Conservation (phyloP, 2,329 filamentous ascomycete species). For the Penicillium sp. region DNA sequence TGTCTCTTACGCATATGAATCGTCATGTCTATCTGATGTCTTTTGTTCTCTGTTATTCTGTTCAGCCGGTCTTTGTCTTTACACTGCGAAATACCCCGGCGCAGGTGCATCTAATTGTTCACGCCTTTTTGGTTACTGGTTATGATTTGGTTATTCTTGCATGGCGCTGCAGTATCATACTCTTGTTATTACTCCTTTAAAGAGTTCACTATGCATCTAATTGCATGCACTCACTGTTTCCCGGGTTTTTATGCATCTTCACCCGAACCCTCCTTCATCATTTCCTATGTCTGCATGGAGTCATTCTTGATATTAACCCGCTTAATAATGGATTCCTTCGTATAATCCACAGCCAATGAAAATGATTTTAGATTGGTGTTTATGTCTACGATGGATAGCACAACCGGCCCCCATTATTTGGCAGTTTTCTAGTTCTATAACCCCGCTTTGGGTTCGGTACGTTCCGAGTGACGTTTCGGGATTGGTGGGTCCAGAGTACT, state of each 20-base stretch:
- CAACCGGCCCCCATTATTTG: no score
- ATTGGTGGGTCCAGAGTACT: no score
- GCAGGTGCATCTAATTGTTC: slow-evolving; percentile 18
- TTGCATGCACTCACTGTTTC: not conserved
- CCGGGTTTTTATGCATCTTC: not conserved
- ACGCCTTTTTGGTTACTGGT: not conserved
- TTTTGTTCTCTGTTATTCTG: slow-evolving; percentile 12
- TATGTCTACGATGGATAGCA: no score
- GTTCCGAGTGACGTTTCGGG: no score
- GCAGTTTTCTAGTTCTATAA: no score
- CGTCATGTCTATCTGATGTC: slow-evolving; percentile 5
- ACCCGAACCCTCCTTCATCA: not conserved
- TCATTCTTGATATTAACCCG: not conserved
- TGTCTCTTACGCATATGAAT: slow-evolving; percentile 9
- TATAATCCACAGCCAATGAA: not conserved
- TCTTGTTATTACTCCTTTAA: not conserved
- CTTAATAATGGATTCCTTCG: not conserved
- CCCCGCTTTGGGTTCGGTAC: no score
- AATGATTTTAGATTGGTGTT: no score
- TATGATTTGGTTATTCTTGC: not conserved
- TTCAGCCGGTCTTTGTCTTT: slow-evolving; percentile 20
- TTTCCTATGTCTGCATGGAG: not conserved
- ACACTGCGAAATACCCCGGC: slow-evolving; percentile 30
- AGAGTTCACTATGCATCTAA: not conserved
- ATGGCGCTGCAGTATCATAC: slow-evolving; percentile 1